Evolutionary conservation across 306 rosid genomes (phyloP).

Genomic region (Abrus precatorius): DNA sequence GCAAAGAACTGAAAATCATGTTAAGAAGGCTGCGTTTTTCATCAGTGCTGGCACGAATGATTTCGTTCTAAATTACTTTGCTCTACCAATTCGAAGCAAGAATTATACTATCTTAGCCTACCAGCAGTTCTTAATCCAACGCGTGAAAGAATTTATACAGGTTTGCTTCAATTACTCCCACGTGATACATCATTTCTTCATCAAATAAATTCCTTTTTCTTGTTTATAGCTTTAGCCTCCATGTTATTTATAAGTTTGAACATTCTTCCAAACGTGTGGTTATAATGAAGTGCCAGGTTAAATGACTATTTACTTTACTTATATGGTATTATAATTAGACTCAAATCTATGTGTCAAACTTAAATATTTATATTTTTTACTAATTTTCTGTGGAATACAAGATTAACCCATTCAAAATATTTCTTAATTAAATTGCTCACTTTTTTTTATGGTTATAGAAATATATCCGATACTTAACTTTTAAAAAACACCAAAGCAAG

Average conservation of each 20-base stretch:
- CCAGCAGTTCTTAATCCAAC: conserved; percentile 67
- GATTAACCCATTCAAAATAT: no score
- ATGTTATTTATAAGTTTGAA: background rate
- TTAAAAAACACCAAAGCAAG: no score
- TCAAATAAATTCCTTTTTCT: background rate
- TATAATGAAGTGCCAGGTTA: no score
- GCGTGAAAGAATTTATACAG: conserved; percentile 59
- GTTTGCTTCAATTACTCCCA: conserved; percentile 43
- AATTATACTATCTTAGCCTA: conserved; percentile 51
- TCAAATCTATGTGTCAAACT: no score
- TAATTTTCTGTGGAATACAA: no score
- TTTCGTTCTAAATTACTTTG: conserved; percentile 71
- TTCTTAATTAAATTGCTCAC: no score
- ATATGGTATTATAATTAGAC: background rate
- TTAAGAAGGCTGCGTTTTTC: conserved; percentile 62
- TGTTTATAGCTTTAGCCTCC: background rate
- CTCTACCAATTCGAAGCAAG: conserved; percentile 57
- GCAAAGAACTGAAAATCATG: conserved; percentile 54
- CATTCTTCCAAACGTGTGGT: background rate
- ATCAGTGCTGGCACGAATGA: conserved; percentile 89
- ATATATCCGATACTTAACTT: no score
- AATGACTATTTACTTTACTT: background rate
- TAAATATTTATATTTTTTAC: no score
- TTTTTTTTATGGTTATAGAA: no score
- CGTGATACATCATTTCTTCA: background rate